Evolutionary conservation across 371 early-diverging fungal species (phyloP).

Genomic region (Thermomucor indicae-seudaticae): DNA sequence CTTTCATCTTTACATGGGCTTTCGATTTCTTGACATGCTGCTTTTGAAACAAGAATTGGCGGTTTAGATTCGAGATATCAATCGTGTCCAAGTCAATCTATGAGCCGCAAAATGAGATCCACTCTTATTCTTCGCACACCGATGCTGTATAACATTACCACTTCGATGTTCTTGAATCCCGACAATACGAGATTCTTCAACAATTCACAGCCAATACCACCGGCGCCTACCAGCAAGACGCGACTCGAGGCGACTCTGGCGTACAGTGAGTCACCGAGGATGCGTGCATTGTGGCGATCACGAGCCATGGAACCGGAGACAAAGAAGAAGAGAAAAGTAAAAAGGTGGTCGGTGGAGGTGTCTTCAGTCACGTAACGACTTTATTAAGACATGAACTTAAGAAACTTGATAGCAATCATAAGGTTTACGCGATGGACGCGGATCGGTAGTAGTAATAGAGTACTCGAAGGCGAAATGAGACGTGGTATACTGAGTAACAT

Average conservation of each 20-base stretch:
- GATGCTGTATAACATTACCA: constrained; percentile 43
- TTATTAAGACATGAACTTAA: no score
- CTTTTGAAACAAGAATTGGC: constrained; percentile 97
- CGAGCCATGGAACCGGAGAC: not conserved
- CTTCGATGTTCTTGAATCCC: constrained; percentile 82
- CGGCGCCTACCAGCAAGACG: constrained; percentile 85
- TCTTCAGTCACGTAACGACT: no score
- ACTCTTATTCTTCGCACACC: not conserved
- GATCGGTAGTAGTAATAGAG: no score
- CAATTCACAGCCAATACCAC: constrained; percentile 99
- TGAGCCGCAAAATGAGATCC: not conserved
- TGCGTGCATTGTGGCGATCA: not conserved
- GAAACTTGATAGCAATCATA: no score
- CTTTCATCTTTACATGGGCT: constrained; percentile 68
- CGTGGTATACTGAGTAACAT: no score
- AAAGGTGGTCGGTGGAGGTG: no score
- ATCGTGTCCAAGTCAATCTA: constrained; percentile 98
- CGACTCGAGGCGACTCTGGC: constrained; percentile 21
- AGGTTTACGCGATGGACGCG: no score
- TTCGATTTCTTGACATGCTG: constrained; percentile 94
- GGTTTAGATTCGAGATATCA: constrained; percentile 97
- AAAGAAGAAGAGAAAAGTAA: not conserved
- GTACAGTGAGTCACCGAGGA: not conserved
- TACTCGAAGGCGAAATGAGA: no score
- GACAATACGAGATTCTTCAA: constrained; percentile 91